A percentile compares a stretch with the other conserved stretches of the same genome.
Conservation (phyloP, 257 asterid species). For the Verbascum thapsus region DNA sequence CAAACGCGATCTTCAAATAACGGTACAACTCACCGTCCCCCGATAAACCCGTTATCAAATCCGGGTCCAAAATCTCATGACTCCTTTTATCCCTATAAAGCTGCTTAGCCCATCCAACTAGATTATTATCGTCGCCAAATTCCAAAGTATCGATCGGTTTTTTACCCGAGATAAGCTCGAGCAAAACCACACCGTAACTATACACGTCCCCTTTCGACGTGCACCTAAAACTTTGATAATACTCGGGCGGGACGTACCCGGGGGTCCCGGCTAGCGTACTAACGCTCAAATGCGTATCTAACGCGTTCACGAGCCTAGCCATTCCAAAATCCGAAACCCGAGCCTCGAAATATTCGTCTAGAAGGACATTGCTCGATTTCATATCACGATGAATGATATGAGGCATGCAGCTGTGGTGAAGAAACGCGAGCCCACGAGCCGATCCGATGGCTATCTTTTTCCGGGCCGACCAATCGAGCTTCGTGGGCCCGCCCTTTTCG, state of each 20-base stretch:
- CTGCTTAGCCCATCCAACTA: slow-evolving; percentile 98
- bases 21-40: slow-evolving; percentile 74
- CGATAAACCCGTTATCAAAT: slow-evolving; percentile 48
- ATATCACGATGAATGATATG: slow-evolving; percentile 95
- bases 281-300: slow-evolving; percentile 89
- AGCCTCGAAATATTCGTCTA: slow-evolving; percentile 81
- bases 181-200: slow-evolving; percentile 83
- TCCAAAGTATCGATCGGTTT: slow-evolving; percentile 68
- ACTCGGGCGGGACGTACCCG: slow-evolving; percentile 96
- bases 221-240: slow-evolving; percentile 95
- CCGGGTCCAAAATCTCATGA: slow-evolving; percentile 68
- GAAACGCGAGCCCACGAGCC: slow-evolving; percentile 90
- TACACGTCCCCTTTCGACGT: slow-evolving; percentile 93
- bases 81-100: slow-evolving; percentile 57
- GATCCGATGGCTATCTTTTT: slow-evolving; percentile 85
- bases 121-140: slow-evolving; percentile 89
- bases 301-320: slow-evolving; percentile 87
- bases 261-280: slow-evolving; percentile 97
- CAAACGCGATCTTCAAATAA: slow-evolving; percentile 73
- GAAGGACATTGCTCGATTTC: slow-evolving; percentile 93
- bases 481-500: slow-evolving; percentile 37
- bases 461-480: slow-evolving; percentile 73
- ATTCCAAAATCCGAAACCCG: slow-evolving; percentile 96
- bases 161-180: slow-evolving; percentile 90
- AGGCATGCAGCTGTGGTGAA: slow-evolving; percentile 96